These are phyloP conservation scores for Colletotrichum agaves DNA, from an alignment of 2,329 filamentous ascomycete genomes.

Conservation along the genomic window DNA sequence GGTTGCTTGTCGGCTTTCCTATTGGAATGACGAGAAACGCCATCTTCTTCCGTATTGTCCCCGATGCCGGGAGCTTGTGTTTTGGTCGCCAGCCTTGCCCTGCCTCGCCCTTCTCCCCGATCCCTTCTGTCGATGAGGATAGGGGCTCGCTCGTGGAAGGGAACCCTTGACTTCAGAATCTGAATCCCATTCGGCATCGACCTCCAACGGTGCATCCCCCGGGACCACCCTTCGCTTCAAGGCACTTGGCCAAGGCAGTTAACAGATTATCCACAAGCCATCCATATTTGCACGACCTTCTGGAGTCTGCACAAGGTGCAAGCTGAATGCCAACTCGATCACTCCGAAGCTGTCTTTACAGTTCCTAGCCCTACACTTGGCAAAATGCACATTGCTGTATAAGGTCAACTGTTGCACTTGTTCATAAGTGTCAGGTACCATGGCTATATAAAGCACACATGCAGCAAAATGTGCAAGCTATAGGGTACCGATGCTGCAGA, in stretches of 20 bases:
- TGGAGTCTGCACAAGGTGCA: neutral
- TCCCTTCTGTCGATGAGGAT: slow-evolving; percentile 19
- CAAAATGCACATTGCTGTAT: neutral
- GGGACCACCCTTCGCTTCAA: neutral
- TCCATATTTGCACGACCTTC: slow-evolving; percentile 3
- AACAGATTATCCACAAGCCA: neutral
- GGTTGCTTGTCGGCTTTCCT: neutral
- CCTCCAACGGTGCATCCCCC: neutral
- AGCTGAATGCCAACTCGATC: neutral
- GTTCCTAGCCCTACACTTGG: neutral
- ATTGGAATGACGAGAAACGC: slow-evolving; percentile 23
- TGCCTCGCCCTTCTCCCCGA: neutral
- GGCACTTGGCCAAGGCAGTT: neutral
- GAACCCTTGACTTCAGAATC: slow-evolving; percentile 3
- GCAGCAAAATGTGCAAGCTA: slow-evolving; percentile 2
- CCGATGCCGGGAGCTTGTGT: slow-evolving; percentile 14
- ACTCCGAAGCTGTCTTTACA: neutral
- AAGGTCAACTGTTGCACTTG: neutral
- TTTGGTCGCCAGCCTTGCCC: slow-evolving; percentile 9
- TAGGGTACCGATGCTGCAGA: neutral
- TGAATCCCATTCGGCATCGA: slow-evolving; percentile 7
- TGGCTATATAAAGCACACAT: neutral
- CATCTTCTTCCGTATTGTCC: slow-evolving; percentile 28
- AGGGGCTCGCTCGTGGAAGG: slow-evolving; percentile 6
- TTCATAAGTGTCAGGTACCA: neutral